phyloP scores from a whole-genome alignment of 2,329 filamentous ascomycete species.

The Hymenoscyphus linearis region DNA sequence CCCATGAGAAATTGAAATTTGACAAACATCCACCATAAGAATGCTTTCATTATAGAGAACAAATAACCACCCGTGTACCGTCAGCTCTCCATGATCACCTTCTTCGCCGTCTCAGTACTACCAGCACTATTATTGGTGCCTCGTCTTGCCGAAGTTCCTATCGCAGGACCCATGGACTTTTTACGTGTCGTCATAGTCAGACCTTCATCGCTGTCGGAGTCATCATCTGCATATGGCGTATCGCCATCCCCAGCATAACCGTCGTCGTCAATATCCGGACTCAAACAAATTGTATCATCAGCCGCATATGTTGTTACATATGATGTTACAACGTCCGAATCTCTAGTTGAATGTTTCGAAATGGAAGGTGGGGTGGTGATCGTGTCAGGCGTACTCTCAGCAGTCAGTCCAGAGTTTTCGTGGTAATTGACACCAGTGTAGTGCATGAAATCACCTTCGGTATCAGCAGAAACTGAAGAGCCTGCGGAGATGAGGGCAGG shows the following conservation, averaged over 20 bases:
- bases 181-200: slow-evolving; percentile 34
- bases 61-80: slow-evolving; percentile 7
- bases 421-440: slow-evolving; percentile 38
- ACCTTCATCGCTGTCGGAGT: slow-evolving; percentile 32
- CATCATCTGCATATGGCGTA: slow-evolving; percentile 20
- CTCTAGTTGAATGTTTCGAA: slow-evolving; percentile 20
- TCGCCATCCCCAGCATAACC: slow-evolving; percentile 30
- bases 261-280: slow-evolving; percentile 25
- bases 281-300: slow-evolving; percentile 16
- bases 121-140: slow-evolving; percentile 57
- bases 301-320: slow-evolving; percentile 6
- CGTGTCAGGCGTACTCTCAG: slow-evolving; percentile 25
- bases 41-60: slow-evolving; percentile 3
- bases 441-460: slow-evolving; percentile 54
- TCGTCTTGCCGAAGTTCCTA: slow-evolving; percentile 36
- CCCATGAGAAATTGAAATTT: slow-evolving; percentile 4
- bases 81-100: slow-evolving; percentile 32
- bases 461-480: slow-evolving; percentile 58
- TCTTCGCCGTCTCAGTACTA: slow-evolving; percentile 61
- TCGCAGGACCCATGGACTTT: slow-evolving; percentile 35
- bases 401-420: slow-evolving; percentile 11
- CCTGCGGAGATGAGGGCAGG: slow-evolving; percentile 59
- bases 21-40: slow-evolving; percentile 7
- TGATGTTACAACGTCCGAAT: background rate
- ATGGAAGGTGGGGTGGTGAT: slow-evolving; percentile 27